Base-by-base conservation (phyloP, 129 eudicot genomes). In the Lonicera japonica region DNA sequence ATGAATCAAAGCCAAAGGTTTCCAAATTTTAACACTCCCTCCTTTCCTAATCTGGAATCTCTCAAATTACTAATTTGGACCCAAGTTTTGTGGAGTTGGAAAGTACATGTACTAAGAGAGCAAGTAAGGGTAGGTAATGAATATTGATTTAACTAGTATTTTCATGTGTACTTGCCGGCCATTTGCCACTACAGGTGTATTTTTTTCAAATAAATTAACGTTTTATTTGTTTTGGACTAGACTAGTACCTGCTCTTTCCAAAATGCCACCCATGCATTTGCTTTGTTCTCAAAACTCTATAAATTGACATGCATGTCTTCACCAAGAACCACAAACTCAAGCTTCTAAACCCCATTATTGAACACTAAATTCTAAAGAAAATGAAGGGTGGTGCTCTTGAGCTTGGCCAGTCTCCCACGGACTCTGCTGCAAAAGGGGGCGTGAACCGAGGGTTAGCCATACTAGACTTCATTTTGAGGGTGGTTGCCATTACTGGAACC, bases 361-460 rank as follows among this genome's bases (percentile, higher is more conserved):
- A 17, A 50, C 9, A 50, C 20, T 50, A n/a, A 20, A 5, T 50
- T 50, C 55, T 50, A 50, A 8, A 46, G 64, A 62, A n/a, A 17
- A 83, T 83, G 91, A 84, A 84, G 73, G 73, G 61, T 8, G 75
- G 63, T 63, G 63, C 71, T 25, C 13, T 74, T 61, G 77, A 84
- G 60, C 72, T 73, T 58, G 89, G 80, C 56, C 73, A 66, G 68
- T 71, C 74, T 6, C 34, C 18, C 39, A 39, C 11, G 13, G 59
- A 55, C 38, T 65, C 69, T 13, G 5, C 21, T 50, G 6, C 55
- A 12, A 16, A 50, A 50, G 9, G 20, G 15, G 55, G 55, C 20
- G 55, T 50, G 55, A 50, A 50, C 21, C 15, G 21, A 50, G 55
- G 55, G 9, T 4, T 50, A 50, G 19, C 55, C 9, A 50, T 50